Percentiles rank a stretch among this genome's conserved stretches.
Evolutionary conservation across 768 basidiomycete genomes (phyloP).

Genomic region (Suillus ampliporus): DNA sequence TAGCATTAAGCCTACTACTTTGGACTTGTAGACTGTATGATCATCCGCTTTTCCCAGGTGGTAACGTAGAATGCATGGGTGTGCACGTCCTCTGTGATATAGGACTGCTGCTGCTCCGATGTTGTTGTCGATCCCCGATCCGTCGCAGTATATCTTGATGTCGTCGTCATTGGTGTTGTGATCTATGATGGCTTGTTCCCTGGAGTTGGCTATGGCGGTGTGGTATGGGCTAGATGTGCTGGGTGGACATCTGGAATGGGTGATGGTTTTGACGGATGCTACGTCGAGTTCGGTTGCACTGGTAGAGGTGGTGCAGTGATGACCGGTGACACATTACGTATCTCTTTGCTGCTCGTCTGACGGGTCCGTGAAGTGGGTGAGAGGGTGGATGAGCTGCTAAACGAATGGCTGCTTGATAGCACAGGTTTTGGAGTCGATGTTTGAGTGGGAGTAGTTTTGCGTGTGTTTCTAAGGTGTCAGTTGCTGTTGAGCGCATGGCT

Average conservation of each 20-base stretch:
- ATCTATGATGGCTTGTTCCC: background rate
- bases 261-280: background rate
- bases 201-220: background rate
- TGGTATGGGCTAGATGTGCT: background rate
- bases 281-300: background rate
- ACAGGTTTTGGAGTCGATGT: conserved; percentile 7
- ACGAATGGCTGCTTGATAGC: background rate
- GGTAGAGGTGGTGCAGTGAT: background rate
- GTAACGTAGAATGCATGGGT: background rate
- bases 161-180: background rate
- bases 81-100: accelerated
- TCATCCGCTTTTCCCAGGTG: conserved; percentile 13
- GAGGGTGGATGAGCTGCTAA: background rate
- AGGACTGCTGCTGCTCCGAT: conserved; percentile 29
- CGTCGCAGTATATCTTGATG: conserved; percentile 13
- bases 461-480: conserved; percentile 23
- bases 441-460: conserved; percentile 23
- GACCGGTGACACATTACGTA: background rate
- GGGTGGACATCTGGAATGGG: background rate
- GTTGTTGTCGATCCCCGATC: conserved; percentile 20
- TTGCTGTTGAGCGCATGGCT: conserved; percentile 21
- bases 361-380: background rate
- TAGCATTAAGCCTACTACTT: conserved; percentile 24
- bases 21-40: conserved; percentile 34
- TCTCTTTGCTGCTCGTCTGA: background rate